A percentile compares a stretch with the other conserved stretches of the same genome.
Conservation (phyloP, 1,139 yeast genomes). For the Blastobotrys arbuscula region DNA sequence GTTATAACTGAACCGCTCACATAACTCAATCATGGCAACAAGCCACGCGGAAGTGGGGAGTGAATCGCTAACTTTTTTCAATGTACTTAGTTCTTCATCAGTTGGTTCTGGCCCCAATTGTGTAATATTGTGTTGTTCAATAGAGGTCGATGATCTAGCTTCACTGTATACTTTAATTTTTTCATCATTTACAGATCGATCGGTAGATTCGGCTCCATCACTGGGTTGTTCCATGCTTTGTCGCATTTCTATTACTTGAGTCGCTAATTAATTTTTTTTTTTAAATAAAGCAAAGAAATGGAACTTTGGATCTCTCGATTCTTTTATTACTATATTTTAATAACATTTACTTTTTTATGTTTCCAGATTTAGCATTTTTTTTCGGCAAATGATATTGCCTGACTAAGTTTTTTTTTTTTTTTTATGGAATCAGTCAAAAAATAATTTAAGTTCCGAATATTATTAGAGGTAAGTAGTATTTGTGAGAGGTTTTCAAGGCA, state of each 20-base stretch:
- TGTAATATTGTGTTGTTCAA: not conserved
- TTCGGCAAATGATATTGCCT: too few relatives aligned
- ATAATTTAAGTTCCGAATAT: too few relatives aligned
- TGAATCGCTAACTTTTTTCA: slow-evolving; percentile 40
- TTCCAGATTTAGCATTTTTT: too few relatives aligned
- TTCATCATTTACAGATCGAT: not conserved
- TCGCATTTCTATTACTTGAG: not conserved
- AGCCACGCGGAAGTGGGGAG: slow-evolving; percentile 55
- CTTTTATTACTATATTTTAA: too few relatives aligned
- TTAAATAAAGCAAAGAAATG: too few relatives aligned
- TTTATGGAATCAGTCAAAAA: too few relatives aligned
- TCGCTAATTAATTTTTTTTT: too few relatives aligned
- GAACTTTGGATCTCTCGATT: too few relatives aligned
- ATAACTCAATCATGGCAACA: slow-evolving; percentile 71
- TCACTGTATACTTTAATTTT: not conserved
- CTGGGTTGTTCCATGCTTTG: not conserved
- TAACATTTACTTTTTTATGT: too few relatives aligned
- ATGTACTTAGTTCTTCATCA: slow-evolving; percentile 42
- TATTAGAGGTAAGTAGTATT: too few relatives aligned
- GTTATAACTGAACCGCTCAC: slow-evolving; percentile 78
- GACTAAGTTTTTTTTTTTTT: too few relatives aligned
- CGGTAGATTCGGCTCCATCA: not conserved
- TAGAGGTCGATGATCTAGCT: not conserved
- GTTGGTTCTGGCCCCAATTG: slow-evolving; percentile 59
- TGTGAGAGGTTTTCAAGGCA: too few relatives aligned